Conservation (phyloP, 768 basidiomycete species). For the Lentinus tigrinus region DNA sequence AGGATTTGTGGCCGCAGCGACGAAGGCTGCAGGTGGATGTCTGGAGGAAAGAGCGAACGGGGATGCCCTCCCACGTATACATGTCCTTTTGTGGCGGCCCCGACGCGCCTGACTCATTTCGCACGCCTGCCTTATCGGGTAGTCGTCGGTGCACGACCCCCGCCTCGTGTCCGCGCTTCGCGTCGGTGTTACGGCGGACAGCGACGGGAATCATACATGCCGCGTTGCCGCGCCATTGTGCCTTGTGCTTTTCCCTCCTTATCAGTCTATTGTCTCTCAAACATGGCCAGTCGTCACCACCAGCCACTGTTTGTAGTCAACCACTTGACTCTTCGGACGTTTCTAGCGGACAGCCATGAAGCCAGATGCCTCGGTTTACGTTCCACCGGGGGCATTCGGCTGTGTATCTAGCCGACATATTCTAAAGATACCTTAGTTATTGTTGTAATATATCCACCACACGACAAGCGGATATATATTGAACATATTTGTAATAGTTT, state of each 20-base stretch:
- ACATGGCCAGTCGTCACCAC: too few species aligned
- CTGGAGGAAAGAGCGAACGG: not conserved
- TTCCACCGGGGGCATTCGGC: too few species aligned
- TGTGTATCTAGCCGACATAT: too few species aligned
- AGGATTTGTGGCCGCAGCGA: constrained; percentile 2
- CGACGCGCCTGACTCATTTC: constrained; percentile 11
- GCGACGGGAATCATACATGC: not conserved
- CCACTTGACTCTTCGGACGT: too few species aligned
- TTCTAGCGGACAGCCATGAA: too few species aligned
- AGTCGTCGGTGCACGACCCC: constrained; percentile 7
- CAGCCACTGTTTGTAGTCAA: too few species aligned
- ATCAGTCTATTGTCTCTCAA: constrained; percentile 7
- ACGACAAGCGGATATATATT: too few species aligned
- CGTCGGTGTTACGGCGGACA: not conserved
- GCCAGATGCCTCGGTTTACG: too few species aligned
- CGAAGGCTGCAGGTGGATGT: constrained; percentile 7
- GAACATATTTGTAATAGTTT: too few species aligned
- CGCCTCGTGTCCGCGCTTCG: constrained; percentile 9
- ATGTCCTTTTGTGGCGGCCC: constrained; percentile 12
- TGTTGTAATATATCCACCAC: too few species aligned
- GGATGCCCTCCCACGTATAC: not conserved
- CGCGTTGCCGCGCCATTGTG: constrained; percentile 11
- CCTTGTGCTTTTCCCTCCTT: not conserved
- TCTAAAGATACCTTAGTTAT: too few species aligned
- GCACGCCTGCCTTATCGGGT: not conserved